These are phyloP conservation scores for Phytophthora hibernalis DNA, from an alignment of 352 stramenopile species.

Conservation along the genomic window DNA sequence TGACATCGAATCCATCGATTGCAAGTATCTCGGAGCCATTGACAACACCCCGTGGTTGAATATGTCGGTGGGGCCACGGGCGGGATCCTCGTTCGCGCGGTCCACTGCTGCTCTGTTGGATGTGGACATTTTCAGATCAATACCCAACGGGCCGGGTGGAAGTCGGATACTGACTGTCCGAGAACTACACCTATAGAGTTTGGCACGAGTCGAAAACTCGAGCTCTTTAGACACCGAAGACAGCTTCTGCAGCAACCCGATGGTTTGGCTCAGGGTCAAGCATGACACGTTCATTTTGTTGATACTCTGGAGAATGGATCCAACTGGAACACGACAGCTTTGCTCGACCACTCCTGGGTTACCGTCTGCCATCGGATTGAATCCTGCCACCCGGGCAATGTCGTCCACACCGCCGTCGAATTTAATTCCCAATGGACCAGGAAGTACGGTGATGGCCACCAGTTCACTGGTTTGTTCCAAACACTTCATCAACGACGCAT, in stretches of 20 bases:
- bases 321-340: conserved; percentile 41
- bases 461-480: conserved; percentile 24
- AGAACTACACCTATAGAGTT: conserved; percentile 28
- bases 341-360: conserved; percentile 42
- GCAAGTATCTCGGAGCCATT: conserved; percentile 56
- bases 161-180: conserved; percentile 47
- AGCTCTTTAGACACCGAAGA: conserved; percentile 48
- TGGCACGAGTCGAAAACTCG: conserved; percentile 28
- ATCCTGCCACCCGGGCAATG: conserved; percentile 46
- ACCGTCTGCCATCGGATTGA: conserved; percentile 44
- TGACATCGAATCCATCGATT: conserved; percentile 59
- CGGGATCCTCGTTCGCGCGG: conserved; percentile 45
- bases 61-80: conserved; percentile 42
- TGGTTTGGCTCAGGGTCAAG: conserved; percentile 44
- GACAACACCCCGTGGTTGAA: conserved; percentile 57
- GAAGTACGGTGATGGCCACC: conserved; percentile 34
- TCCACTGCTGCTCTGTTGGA: conserved; percentile 55
- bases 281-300: conserved; percentile 70
- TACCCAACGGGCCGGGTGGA: conserved; percentile 52
- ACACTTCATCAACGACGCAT: conserved; percentile 36
- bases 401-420: conserved; percentile 47
- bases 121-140: conserved; percentile 57
- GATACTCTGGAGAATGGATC: conserved; percentile 48
- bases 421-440: conserved; percentile 54
- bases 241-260: conserved; percentile 58